These are phyloP conservation scores for Glycine tomentella DNA, from an alignment of 306 rosid species.

Conservation along the genomic window DNA sequence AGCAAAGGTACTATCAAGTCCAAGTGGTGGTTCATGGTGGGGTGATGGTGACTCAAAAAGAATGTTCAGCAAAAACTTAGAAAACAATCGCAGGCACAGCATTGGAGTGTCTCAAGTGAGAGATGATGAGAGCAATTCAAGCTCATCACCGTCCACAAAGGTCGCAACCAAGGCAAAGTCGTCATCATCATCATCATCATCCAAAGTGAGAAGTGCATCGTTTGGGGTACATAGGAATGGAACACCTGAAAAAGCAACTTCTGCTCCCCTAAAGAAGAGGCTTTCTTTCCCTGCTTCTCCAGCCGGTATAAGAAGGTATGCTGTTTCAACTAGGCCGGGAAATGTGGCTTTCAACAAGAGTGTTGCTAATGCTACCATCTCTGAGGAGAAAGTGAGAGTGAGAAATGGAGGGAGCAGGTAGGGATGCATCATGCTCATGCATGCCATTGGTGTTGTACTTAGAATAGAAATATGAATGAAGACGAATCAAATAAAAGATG, in stretches of 20 bases:
- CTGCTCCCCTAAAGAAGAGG: constrained; percentile 58
- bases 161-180: constrained; percentile 48
- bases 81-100: constrained; percentile 68
- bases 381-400: too few relatives aligned
- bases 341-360: constrained; percentile 42
- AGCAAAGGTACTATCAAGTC: constrained; percentile 25
- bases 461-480: constrained; percentile 45
- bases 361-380: constrained; percentile 2
- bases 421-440: background rate
- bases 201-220: constrained; percentile 55
- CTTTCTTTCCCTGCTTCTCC: constrained; percentile 62
- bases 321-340: constrained; percentile 28
- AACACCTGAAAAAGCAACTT: constrained; percentile 54
- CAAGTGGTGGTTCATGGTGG: constrained; percentile 54
- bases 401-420: too few relatives aligned
- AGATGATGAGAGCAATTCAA: constrained; percentile 60
- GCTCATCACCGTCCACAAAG: constrained; percentile 53
- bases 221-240: constrained; percentile 35
- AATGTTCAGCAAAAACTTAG: constrained; percentile 42
- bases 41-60: constrained; percentile 57
- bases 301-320: constrained; percentile 54
- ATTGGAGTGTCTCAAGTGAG: constrained; percentile 58
- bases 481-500: constrained; percentile 41
- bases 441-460: constrained; percentile 35
- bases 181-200: constrained; percentile 30